Evolutionary conservation across 2,329 filamentous ascomycete species (phyloP).

Genomic region (Dactylellina cionopaga): DNA sequence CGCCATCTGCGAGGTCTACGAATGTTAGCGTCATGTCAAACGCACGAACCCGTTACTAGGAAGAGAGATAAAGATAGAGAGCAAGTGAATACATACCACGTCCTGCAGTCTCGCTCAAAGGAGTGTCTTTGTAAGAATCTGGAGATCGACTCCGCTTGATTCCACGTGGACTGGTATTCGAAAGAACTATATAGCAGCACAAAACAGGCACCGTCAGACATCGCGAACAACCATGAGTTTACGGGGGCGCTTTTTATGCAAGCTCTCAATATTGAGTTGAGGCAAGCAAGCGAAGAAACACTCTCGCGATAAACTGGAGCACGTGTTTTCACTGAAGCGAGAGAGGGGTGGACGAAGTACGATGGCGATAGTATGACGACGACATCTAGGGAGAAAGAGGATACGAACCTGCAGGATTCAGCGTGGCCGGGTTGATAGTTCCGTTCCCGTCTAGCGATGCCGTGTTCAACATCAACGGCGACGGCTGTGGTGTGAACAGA

Average conservation of each 20-base stretch:
- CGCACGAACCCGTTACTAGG: conserved; percentile 31
- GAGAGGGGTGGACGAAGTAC: neutral
- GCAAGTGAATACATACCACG: conserved; percentile 73
- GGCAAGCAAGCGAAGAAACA: conserved; percentile 31
- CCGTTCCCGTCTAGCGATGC: conserved; percentile 73
- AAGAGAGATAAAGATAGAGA: conserved; percentile 59
- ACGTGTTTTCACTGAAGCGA: conserved; percentile 47
- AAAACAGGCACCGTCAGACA: conserved; percentile 44
- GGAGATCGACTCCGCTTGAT: conserved; percentile 83
- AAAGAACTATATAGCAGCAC: conserved; percentile 61
- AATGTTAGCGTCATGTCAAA: conserved; percentile 28
- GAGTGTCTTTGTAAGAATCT: conserved; percentile 68
- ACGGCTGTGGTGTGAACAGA: conserved; percentile 46
- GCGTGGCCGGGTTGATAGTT: conserved; percentile 88
- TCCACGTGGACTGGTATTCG: conserved; percentile 71
- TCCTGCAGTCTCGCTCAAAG: conserved; percentile 71
- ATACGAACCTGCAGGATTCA: conserved; percentile 76
- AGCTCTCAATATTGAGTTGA: neutral
- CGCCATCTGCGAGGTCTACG: conserved; percentile 54
- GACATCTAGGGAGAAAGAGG: conserved; percentile 46
- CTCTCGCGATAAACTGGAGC: conserved; percentile 35
- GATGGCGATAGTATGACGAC: neutral
- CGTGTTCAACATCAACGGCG: conserved; percentile 55
- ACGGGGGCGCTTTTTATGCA: no score
- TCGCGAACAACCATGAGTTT: conserved; percentile 42